Evolutionary conservation across 306 rosid species (phyloP).

Genomic region (Rosa lucieae): DNA sequence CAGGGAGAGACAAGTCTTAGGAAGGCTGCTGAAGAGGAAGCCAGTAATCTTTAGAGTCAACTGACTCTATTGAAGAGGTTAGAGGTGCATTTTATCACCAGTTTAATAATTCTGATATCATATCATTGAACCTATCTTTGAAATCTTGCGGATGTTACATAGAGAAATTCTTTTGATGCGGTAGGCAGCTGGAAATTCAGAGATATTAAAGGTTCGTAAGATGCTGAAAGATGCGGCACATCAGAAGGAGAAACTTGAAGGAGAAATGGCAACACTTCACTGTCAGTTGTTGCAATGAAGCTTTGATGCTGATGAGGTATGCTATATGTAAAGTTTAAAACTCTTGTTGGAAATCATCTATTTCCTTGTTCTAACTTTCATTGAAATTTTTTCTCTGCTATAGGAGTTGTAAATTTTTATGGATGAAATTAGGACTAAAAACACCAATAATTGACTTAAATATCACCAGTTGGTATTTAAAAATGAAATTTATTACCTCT

Average conservation of each 20-base stretch:
- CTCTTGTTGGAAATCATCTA: not conserved
- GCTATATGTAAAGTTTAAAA: conserved; percentile 12
- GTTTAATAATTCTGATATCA: conserved; percentile 13
- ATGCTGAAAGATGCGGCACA: conserved; percentile 61
- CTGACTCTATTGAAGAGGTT: conserved; percentile 69
- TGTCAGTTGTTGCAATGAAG: conserved; percentile 82
- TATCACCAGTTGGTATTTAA: not conserved
- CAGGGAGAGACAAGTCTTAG: conserved; percentile 64
- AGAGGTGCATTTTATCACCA: conserved; percentile 57
- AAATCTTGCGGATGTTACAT: conserved; percentile 19
- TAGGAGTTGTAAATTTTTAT: not conserved
- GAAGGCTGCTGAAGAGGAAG: conserved; percentile 88
- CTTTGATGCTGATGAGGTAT: conserved; percentile 85
- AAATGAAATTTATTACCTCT: not conserved
- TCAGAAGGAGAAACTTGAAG: conserved; percentile 68
- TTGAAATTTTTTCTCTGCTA: not conserved
- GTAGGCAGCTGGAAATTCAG: too few relatives aligned
- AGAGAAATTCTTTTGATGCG: not conserved
- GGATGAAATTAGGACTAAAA: not conserved
- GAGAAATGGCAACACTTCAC: conserved; percentile 80
- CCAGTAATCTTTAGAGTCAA: conserved; percentile 59
- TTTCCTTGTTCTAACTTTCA: not conserved
- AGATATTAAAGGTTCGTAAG: too few relatives aligned
- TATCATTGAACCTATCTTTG: not conserved
- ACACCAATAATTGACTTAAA: not conserved